Evolutionary conservation across 1,284 basidiomycete species (phyloP).

Genomic region (Ustilago nuda): DNA sequence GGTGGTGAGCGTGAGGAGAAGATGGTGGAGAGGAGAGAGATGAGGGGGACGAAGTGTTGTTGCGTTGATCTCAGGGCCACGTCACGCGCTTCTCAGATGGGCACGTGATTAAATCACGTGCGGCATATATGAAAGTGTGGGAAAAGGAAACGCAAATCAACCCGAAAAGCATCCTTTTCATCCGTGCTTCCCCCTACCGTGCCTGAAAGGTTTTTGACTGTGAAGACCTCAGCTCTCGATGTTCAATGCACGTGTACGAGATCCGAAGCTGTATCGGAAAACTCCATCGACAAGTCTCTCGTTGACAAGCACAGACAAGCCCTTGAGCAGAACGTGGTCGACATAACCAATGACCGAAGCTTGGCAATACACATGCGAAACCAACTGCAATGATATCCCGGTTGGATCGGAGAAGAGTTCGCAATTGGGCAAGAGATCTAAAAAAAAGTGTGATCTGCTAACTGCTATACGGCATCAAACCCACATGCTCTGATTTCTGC

Average conservation of each 20-base stretch:
- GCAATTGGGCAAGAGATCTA: constrained; percentile 3
- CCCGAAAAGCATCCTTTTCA: constrained; percentile 63
- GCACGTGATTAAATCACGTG: too few relatives aligned
- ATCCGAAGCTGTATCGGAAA: too few relatives aligned
- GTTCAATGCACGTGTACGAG: too few relatives aligned
- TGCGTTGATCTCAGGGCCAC: too few relatives aligned
- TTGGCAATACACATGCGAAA: not conserved
- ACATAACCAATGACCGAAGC: not conserved
- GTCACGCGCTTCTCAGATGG: too few relatives aligned
- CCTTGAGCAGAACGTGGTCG: not conserved
- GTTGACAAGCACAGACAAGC: too few relatives aligned
- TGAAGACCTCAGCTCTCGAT: too few relatives aligned
- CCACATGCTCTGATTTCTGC: too few relatives aligned
- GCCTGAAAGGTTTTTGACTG: not conserved
- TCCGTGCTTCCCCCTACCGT: constrained; percentile 23
- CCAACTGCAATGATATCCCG: not conserved
- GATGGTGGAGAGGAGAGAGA: too few relatives aligned
- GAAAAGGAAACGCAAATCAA: constrained; percentile 56
- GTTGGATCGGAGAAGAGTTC: not conserved
- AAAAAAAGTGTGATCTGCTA: not conserved
- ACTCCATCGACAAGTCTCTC: too few relatives aligned
- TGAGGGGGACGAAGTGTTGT: too few relatives aligned
- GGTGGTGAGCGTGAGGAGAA: too few relatives aligned
- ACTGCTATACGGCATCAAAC: not conserved
- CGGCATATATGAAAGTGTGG: constrained; percentile 46